These are phyloP conservation scores for Pseudogymnoascus sp. DNA, from an alignment of 2,329 filamentous ascomycete genomes.

Conservation along the genomic window DNA sequence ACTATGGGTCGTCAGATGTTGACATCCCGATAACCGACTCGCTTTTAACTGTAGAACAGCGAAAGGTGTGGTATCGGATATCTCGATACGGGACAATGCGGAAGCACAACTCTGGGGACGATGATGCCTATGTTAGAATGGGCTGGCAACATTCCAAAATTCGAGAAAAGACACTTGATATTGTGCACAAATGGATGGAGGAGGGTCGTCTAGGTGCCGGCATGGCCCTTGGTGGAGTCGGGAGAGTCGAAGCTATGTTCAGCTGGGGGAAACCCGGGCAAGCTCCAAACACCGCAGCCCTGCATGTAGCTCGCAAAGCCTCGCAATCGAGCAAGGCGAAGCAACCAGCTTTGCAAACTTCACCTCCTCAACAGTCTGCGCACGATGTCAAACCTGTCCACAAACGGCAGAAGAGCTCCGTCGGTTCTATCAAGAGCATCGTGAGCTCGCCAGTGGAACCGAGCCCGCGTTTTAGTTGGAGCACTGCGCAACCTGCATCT, in stretches of 20 bases:
- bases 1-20: constrained; percentile 17
- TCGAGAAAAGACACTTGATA: constrained; percentile 45
- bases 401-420: background rate
- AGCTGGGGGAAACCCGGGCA: constrained; percentile 38
- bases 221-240: constrained; percentile 36
- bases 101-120: constrained; percentile 47
- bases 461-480: background rate
- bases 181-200: constrained; percentile 58
- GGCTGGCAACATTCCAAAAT: constrained; percentile 48
- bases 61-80: constrained; percentile 57
- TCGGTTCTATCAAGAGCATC: background rate
- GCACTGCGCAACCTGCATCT: background rate
- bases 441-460: background rate
- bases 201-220: constrained; percentile 51
- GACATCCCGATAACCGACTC: constrained; percentile 33
- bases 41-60: constrained; percentile 47
- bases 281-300: background rate
- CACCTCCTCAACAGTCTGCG: background rate
- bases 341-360: background rate
- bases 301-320: background rate
- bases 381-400: background rate
- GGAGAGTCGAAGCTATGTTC: constrained; percentile 45
- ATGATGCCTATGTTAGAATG: constrained; percentile 52
- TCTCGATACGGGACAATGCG: constrained; percentile 52
- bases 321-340: background rate